A percentile compares a stretch with the other conserved stretches of the same genome.
These are phyloP conservation scores for Euclidium syriacum DNA, from an alignment of 345 rosid species.

Conservation along the genomic window DNA sequence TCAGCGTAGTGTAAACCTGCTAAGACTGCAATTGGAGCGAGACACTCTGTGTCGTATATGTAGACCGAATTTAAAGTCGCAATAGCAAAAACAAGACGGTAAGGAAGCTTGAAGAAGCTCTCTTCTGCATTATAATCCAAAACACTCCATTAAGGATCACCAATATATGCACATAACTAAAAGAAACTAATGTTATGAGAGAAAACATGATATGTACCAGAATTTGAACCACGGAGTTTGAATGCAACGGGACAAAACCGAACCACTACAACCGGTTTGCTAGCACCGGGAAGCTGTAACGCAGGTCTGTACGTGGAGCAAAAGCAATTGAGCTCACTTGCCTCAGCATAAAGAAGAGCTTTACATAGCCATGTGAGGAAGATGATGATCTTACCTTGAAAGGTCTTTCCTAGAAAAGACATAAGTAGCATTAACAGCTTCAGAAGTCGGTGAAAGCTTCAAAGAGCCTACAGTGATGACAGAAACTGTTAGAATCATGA, in stretches of 20 bases:
- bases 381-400: constrained; percentile 48
- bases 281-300: constrained; percentile 58
- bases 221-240: constrained; percentile 40
- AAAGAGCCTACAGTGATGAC: constrained; percentile 72
- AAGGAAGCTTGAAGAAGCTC: constrained; percentile 77
- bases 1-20: constrained; percentile 85
- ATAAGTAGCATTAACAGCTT: constrained; percentile 53
- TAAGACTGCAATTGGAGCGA: constrained; percentile 51
- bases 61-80: constrained; percentile 80
- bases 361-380: too few relatives aligned
- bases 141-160: not conserved
- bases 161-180: too few relatives aligned
- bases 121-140: constrained; percentile 25
- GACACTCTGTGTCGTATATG: constrained; percentile 67
- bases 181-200: not conserved
- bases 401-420: constrained; percentile 67
- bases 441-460: constrained; percentile 47
- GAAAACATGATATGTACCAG: constrained; percentile 40
- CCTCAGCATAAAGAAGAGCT: not conserved
- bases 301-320: constrained; percentile 47
- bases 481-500: too few relatives aligned
- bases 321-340: not conserved
- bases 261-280: constrained; percentile 68
- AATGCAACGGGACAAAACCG: constrained; percentile 61
- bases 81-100: constrained; percentile 68